Conservation (phyloP, 2,329 filamentous ascomycete species). For the Hypoxylon sp. region DNA sequence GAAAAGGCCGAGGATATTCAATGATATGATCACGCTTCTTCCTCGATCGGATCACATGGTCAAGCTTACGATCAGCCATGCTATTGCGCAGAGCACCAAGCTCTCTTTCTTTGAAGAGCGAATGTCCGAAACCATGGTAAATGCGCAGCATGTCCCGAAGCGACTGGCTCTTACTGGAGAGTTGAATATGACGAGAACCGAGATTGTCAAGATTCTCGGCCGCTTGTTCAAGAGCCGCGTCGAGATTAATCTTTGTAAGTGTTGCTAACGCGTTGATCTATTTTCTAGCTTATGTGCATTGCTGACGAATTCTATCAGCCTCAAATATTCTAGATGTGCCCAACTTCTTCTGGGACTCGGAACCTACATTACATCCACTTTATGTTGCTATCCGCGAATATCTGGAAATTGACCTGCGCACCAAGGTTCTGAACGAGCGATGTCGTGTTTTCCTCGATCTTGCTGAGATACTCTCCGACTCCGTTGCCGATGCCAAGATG, state of each 20-base stretch:
- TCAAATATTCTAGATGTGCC: conserved; percentile 96
- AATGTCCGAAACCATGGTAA: conserved; percentile 93
- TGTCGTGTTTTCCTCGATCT: conserved; percentile 97
- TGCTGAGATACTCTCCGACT: conserved; percentile 92
- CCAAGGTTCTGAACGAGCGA: conserved; percentile 95
- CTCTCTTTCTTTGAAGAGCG: conserved; percentile 94
- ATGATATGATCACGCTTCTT: conserved; percentile 98
- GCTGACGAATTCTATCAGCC: conserved; percentile 58
- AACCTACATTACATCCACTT: conserved; percentile 92
- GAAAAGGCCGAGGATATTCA: conserved; percentile 89
- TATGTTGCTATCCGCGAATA: conserved; percentile 97
- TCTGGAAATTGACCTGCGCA: conserved; percentile 94
- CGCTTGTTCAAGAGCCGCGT: conserved; percentile 92
- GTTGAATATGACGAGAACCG: conserved; percentile 87
- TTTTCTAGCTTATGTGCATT: conserved; percentile 35
- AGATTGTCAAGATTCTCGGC: conserved; percentile 92
- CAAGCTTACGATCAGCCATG: conserved; percentile 96
- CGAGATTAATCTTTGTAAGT: conserved; percentile 95
- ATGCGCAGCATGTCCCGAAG: conserved; percentile 91
- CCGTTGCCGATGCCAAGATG: conserved; percentile 93
- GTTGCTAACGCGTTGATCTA: too few relatives aligned
- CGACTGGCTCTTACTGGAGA: conserved; percentile 87
- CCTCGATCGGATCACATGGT: conserved; percentile 97
- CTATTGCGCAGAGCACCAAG: conserved; percentile 96
- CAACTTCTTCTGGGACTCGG: conserved; percentile 98